Evolutionary conservation across 202 grass and related monocot genomes (phyloP), one percentile per base, ranked within the genome.

Genomic region (Brachypodium distachyon): DNA sequence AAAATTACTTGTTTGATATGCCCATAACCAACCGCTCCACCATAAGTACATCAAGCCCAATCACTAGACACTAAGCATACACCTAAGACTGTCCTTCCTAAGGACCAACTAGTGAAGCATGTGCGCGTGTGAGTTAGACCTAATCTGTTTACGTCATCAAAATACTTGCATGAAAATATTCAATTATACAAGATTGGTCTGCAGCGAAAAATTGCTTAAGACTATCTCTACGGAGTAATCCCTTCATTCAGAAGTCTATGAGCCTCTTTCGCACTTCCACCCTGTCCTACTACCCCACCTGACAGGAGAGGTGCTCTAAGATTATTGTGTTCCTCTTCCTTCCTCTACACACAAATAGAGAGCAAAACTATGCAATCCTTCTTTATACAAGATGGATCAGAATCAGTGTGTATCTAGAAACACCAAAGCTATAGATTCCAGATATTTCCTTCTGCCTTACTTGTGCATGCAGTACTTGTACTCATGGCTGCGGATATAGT

Each of bases 401-500:
- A 25, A 72, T 77, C 46, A 64, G 14, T 3, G 14, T n/a, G 23
- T 5, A 77, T 28, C 8, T 0, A 44, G 38, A 77, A 72, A 18
- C 9, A 2, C 18, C 37, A 42, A 78, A 69, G 6, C 3, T 53
- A 55, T 27, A 79, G 1, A 19, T 39, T 62, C 2, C 7, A 32
- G 12, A 59, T 49, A 48, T 62, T 27, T 64, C 36, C 3, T 18
- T 38, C 1, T 21, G 66, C 52, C 88, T 82, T 94, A 97, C 94
- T 94, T 97, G 86, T 84, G 82, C 94, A 93, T 89, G 82, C 91
- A 97, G 63, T 93, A 94, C 72, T 97, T 97, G 86, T 84, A 97
- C 84, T 97, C 91, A 41, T 97, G 91, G 37, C 86, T 29, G 12
- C 94, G 83, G 73, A 92, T 67, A 50, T 89, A 88, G 77, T 97